Evolutionary conservation across 257 asterid genomes (phyloP).

Genomic region (Osmanthus fragrans): DNA sequence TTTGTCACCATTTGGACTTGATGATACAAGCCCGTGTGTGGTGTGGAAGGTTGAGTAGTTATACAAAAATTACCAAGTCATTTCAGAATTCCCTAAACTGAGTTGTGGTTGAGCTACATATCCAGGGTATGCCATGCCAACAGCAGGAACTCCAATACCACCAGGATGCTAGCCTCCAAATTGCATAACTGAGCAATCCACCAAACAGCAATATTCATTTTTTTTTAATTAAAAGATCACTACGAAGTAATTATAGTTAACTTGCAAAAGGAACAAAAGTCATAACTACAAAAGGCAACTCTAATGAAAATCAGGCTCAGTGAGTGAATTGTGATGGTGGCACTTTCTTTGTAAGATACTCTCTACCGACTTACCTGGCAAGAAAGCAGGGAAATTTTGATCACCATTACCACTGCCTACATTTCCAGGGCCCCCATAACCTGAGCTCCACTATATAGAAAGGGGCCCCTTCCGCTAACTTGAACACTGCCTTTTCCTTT

Average conservation of each 20-base stretch:
- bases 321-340: conserved; percentile 12
- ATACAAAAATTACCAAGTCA: conserved; percentile 79
- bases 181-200: conserved; percentile 73
- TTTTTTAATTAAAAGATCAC: not conserved
- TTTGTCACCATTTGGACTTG: not conserved
- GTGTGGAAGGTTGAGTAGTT: conserved; percentile 5
- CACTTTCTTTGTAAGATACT: not conserved
- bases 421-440: conserved; percentile 64
- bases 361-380: conserved; percentile 58
- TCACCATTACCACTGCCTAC: conserved; percentile 62
- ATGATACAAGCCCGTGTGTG: not conserved
- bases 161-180: conserved; percentile 90
- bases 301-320: not conserved
- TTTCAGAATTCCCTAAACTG: conserved; percentile 92
- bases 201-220: conserved; percentile 8
- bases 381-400: conserved; percentile 83
- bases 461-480: conserved; percentile 67
- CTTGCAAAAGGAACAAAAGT: not conserved
- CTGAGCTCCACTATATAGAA: conserved; percentile 77
- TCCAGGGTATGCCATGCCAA: conserved; percentile 99
- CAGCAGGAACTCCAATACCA: conserved; percentile 98
- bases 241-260: not conserved
- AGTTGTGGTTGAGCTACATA: conserved; percentile 81
- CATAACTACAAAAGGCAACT: not conserved
- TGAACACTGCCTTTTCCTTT: conserved; percentile 70